These are phyloP conservation scores for Erythrobasidium hasegawianum DNA, from an alignment of 1,284 basidiomycete species.

Conservation along the genomic window DNA sequence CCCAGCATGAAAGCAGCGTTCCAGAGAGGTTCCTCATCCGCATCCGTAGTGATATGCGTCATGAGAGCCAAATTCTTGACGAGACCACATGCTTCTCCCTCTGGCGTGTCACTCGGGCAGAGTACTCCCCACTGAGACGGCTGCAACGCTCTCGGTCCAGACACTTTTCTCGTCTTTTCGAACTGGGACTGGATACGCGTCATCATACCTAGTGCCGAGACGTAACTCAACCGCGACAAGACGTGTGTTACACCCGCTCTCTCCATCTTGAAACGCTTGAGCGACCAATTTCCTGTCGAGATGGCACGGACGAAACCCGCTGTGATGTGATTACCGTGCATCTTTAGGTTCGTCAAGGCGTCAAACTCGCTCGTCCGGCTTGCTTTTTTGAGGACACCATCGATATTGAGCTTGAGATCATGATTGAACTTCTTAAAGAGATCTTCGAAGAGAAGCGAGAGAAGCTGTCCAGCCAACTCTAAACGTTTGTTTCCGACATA, in stretches of 20 bases:
- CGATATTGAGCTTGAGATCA: conserved; percentile 91
- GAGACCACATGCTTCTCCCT: conserved; percentile 98
- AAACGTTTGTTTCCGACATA: conserved; percentile 99
- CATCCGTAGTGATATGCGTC: conserved; percentile 99
- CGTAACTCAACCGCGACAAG: conserved; percentile 88
- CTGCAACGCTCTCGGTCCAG: conserved; percentile 93
- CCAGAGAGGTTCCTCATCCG: conserved; percentile 91
- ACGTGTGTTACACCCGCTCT: conserved; percentile 98
- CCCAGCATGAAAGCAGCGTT: conserved; percentile 88
- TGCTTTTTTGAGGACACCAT: conserved; percentile 96
- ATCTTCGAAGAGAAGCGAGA: conserved; percentile 95
- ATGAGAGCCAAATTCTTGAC: conserved; percentile 99
- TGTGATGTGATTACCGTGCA: conserved; percentile 82
- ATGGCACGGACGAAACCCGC: conserved; percentile 96
- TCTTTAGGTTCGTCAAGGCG: conserved; percentile 88
- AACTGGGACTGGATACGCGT: conserved; percentile 98
- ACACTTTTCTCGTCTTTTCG: conserved; percentile 98
- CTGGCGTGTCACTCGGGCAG: conserved; percentile 96
- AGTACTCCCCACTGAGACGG: conserved; percentile 99
- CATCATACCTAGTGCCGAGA: conserved; percentile 99
- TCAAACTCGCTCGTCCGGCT: conserved; percentile 96
- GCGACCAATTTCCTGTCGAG: conserved; percentile 97
- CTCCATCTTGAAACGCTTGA: conserved; percentile 99
- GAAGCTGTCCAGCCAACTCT: conserved; percentile 95
- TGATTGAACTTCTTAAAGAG: conserved; percentile 98